Base-by-base conservation (phyloP, 371 early-diverging fungal species). In the Haplosporangium sp. region DNA sequence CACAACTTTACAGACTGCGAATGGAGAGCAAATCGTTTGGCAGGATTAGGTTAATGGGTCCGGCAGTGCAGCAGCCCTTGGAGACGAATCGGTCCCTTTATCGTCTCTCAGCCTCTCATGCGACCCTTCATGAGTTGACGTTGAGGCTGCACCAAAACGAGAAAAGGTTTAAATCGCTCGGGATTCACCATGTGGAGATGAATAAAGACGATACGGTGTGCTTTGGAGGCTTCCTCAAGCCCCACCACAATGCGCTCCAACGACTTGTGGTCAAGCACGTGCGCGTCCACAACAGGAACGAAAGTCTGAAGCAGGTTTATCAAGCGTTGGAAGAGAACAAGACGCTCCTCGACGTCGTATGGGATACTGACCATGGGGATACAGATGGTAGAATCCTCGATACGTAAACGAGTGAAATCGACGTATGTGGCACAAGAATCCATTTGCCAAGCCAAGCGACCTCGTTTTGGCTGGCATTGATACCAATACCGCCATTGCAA, bases 61-160 rank as follows among this genome's bases (percentile, higher is more conserved):
- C 50, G 10, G 67, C 77, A 8, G 57, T 64, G 13, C 71, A 57
- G 37, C 68, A 46, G 41, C 60, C 71, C 36, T 64, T 77, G 20
- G 64, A 60, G 57, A 55, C 45, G 45, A 77, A 70, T 57, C 47
- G 61, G 14, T 29, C 57, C 38, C 47, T 77, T 9, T 14, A 38
- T 13, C 67, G 71, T 36, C 68, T 77, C n/a, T 63, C 77, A 2
- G 48, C 67, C 13, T 77, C 77, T 11, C 72, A 77, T 40, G 72
- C 67, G 55, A 56, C 60, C 55, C 77, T 77, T 47, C 29, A 46
- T 11, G 77, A 77, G 21, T 43, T 77, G 57, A 55, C 77, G 12
- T 6, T 48, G 13, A 72, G 77, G 6, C 21, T 77, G 47, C 18
- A 7, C 0, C 7, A 29, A 13, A 77, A 70, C n/a, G 53, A 18